Evolutionary conservation across 2,329 filamentous ascomycete species (phyloP).

Genomic region (Nannizziopsis arthrosporioides): DNA sequence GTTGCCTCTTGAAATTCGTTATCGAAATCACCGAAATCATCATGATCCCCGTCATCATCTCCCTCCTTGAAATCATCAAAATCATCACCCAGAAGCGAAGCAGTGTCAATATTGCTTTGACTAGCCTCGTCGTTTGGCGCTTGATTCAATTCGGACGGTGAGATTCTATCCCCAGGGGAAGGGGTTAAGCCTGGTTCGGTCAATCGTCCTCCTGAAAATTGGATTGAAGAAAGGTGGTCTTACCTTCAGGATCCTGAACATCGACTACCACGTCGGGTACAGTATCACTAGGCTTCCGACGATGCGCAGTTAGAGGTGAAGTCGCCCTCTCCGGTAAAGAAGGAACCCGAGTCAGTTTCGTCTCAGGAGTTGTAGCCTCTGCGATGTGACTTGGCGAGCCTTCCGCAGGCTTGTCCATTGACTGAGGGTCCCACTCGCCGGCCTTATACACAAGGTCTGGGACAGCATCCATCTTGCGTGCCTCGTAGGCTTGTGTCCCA

Average conservation of each 20-base stretch:
- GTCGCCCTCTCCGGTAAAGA: constrained; percentile 26
- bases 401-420: not conserved
- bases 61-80: constrained; percentile 45
- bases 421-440: constrained; percentile 5
- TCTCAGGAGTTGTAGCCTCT: constrained; percentile 30
- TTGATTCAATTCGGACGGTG: constrained; percentile 31
- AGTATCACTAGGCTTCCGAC: constrained; percentile 33
- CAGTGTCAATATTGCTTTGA: constrained; percentile 45
- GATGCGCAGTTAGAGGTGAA: constrained; percentile 23
- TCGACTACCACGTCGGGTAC: constrained; percentile 34
- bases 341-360: constrained; percentile 35
- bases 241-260: constrained; percentile 45
- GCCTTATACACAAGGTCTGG: constrained; percentile 47
- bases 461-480: constrained; percentile 46
- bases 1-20: constrained; percentile 48
- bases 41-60: constrained; percentile 39
- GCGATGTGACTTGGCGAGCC: not conserved
- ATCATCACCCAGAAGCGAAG: constrained; percentile 56
- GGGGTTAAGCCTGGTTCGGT: constrained; percentile 50
- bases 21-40: constrained; percentile 56
- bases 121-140: constrained; percentile 39
- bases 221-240: constrained; percentile 28
- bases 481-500: constrained; percentile 47
- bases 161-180: constrained; percentile 40
- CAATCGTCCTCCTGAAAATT: constrained; percentile 44